These are phyloP conservation scores for Aotearoamyces nothofagi DNA, from an alignment of 2,329 filamentous ascomycete genomes.

Conservation along the genomic window DNA sequence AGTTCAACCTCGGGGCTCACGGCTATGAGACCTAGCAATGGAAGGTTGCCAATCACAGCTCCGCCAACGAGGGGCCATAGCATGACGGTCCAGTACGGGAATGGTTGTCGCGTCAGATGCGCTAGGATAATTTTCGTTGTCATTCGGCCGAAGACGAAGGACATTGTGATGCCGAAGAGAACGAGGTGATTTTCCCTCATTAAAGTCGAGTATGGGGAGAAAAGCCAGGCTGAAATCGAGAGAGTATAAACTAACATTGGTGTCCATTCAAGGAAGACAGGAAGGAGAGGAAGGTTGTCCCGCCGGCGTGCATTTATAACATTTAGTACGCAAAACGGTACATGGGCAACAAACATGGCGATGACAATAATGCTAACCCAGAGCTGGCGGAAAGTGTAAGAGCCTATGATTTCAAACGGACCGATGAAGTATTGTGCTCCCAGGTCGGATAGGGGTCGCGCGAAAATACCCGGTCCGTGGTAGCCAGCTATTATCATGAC, in stretches of 20 bases:
- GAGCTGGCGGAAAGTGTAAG: constrained; percentile 67
- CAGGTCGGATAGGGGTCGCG: constrained; percentile 53
- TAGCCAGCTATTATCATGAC: constrained; percentile 81
- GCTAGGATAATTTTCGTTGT: constrained; percentile 98
- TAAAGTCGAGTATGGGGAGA: constrained; percentile 73
- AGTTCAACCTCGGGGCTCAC: constrained; percentile 55
- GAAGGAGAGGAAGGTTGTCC: constrained; percentile 58
- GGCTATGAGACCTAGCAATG: constrained; percentile 54
- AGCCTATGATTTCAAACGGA: constrained; percentile 45
- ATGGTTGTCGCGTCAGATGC: constrained; percentile 83
- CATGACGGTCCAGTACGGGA: constrained; percentile 94
- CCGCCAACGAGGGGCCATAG: constrained; percentile 76
- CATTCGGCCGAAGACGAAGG: constrained; percentile 96
- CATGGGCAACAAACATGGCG: constrained; percentile 55
- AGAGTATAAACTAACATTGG: constrained; percentile 73
- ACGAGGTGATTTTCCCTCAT: constrained; percentile 75
- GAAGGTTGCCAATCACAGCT: constrained; percentile 69
- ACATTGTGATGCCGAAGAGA: constrained; percentile 83
- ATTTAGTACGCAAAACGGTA: constrained; percentile 82
- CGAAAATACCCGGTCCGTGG: constrained; percentile 82
- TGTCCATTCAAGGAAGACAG: constrained; percentile 86
- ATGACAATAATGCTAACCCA: constrained; percentile 63
- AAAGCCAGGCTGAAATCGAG: constrained; percentile 70
- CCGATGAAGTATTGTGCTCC: constrained; percentile 38
- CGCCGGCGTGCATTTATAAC: constrained; percentile 62